Percentiles rank a stretch among this genome's conserved stretches.
phyloP scores from a whole-genome alignment of 257 asterid species.

The Thymus mandschuricus region DNA sequence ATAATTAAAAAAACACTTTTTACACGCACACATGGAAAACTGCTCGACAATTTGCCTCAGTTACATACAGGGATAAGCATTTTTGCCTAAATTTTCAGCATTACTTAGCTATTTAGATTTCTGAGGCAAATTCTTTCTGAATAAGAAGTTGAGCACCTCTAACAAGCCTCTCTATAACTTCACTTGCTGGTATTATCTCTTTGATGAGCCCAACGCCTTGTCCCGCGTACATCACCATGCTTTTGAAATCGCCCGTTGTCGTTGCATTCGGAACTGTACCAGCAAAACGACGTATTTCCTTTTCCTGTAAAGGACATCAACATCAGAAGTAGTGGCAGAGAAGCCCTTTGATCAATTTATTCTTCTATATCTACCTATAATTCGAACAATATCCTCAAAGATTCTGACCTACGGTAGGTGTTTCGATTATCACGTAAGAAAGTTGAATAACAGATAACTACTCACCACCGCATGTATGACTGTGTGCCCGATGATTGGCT shows the following conservation, averaged over 20 bases:
- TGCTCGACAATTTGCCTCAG: neutral
- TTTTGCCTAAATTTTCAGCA: neutral
- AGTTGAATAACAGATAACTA: neutral
- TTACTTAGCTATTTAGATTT: neutral
- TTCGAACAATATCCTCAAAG: too few species aligned
- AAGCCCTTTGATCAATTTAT: too few species aligned
- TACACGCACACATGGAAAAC: neutral
- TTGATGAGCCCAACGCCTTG: conserved; percentile 63
- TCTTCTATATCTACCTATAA: too few species aligned
- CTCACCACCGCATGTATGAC: conserved; percentile 74
- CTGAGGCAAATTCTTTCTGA: conserved; percentile 41
- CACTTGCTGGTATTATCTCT: conserved; percentile 73
- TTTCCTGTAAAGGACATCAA: conserved; percentile 51
- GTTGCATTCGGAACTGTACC: conserved; percentile 77
- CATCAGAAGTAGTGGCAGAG: neutral
- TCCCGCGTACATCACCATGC: conserved; percentile 91
- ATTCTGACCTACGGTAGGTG: neutral
- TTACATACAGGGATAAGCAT: neutral
- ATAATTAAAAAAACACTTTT: too few species aligned
- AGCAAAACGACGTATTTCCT: conserved; percentile 68
- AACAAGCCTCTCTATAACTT: conserved; percentile 61
- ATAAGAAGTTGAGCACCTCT: conserved; percentile 69
- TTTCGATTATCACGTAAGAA: neutral
- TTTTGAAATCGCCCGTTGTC: conserved; percentile 72
- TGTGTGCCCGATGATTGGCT: conserved; percentile 73